phyloP scores from a whole-genome alignment of 1,284 basidiomycete genomes.

The Violaceomyces palustris region DNA sequence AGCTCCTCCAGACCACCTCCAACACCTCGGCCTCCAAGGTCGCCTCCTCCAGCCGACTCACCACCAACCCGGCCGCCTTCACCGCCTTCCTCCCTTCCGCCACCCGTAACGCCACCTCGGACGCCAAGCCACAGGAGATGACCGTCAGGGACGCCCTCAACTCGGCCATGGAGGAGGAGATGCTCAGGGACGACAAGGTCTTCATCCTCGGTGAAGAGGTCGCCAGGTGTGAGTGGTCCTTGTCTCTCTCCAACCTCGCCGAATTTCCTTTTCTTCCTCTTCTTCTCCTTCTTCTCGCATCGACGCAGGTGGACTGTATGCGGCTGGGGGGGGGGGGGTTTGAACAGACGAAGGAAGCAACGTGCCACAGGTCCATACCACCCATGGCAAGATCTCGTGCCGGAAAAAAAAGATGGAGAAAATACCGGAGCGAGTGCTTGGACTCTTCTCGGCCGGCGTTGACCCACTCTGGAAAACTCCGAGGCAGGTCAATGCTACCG shows the following conservation, averaged over 20 bases:
- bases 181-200: constrained; percentile 90
- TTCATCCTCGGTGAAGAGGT: constrained; percentile 98
- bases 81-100: constrained; percentile 26
- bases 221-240: constrained; percentile 64
- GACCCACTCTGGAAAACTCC: too few relatives aligned
- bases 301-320: background rate
- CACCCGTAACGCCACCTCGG: constrained; percentile 34
- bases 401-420: too few relatives aligned
- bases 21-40: constrained; percentile 4
- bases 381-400: too few relatives aligned
- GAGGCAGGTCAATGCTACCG: too few relatives aligned
- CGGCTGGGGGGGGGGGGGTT: too few relatives aligned
- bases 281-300: background rate
- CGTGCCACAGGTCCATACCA: too few relatives aligned
- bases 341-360: too few relatives aligned
- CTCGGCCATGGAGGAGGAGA: constrained; percentile 98
- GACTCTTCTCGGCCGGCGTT: too few relatives aligned
- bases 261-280: background rate
- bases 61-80: constrained; percentile 25
- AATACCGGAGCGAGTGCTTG: too few relatives aligned
- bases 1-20: constrained; percentile 13
- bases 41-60: constrained; percentile 27
- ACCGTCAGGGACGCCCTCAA: constrained; percentile 98
- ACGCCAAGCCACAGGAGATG: constrained; percentile 62
- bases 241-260: background rate